A percentile compares a stretch with the other conserved stretches of the same genome.
These are phyloP conservation scores for Thielaviopsis ethacetica DNA, from an alignment of 2,329 filamentous ascomycete genomes.

Conservation along the genomic window DNA sequence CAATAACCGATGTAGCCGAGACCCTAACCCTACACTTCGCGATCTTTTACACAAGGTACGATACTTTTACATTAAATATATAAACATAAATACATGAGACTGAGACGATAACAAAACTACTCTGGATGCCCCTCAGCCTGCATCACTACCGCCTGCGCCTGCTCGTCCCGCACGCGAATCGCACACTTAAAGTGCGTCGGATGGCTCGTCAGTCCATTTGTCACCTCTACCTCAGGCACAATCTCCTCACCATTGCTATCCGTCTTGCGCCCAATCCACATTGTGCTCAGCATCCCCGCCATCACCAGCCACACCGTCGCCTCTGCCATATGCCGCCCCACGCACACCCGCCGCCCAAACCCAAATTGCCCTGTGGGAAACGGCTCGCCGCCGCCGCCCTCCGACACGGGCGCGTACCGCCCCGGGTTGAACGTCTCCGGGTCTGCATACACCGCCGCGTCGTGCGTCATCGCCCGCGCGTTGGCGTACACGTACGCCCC, in stretches of 20 bases:
- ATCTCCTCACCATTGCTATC: constrained; percentile 22
- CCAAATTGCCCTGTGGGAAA: constrained; percentile 32
- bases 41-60: too few relatives aligned
- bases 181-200: constrained; percentile 16
- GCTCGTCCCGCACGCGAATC: constrained; percentile 5
- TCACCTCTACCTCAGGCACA: constrained; percentile 17
- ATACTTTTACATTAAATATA: too few relatives aligned
- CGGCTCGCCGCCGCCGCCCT: constrained; percentile 28
- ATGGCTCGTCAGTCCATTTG: constrained; percentile 17
- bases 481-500: constrained; percentile 30
- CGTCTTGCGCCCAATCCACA: constrained; percentile 13
- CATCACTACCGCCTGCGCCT: too few relatives aligned
- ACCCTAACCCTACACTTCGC: not conserved
- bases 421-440: constrained; percentile 30
- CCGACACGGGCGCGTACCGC: constrained; percentile 21
- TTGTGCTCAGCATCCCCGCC: constrained; percentile 23
- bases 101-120: not conserved
- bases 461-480: constrained; percentile 27
- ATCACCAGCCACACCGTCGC: constrained; percentile 26
- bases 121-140: too few relatives aligned
- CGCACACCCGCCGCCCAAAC: constrained; percentile 34
- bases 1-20: too few relatives aligned
- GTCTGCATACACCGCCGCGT: constrained; percentile 24
- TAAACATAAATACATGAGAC: too few relatives aligned
- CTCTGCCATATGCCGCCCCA: constrained; percentile 32